Base-by-base conservation (phyloP, 140 eudicot species). In the Bidens hawaiensis region DNA sequence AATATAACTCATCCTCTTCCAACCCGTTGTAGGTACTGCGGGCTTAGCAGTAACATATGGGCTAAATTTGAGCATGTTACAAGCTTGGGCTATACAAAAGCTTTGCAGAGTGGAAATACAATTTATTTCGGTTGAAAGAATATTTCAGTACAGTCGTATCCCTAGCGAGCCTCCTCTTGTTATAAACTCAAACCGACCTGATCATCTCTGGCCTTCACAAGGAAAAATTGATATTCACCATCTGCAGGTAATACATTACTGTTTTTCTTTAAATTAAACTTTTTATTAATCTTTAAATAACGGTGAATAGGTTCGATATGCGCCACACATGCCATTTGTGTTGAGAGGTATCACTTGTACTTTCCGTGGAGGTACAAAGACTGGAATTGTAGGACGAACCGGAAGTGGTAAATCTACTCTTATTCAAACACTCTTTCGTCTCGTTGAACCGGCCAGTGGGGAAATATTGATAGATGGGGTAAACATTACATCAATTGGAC, bases 381-480 rank as follows among this genome's bases (percentile, higher is more conserved):
- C 87, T 4, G 97, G 95, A 55, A 86, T 89, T 24, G 95, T 89
- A 1, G 95, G 97, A 62, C 81, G 95, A 64, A 86, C 97, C 0
- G 97, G 97, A 21, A 89, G 97, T 75, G 97, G 97, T 42, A 89
- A 89, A 78, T 85, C 97, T 7, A 89, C 95, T 50, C 94, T 90
- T 51, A 86, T 90, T 56, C 97, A 90, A 73, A 75, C 95, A 38
- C 83, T 90, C 52, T 90, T 90, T 67, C 90, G 97, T 30, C 67
- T 86, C 22, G 86, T 90, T 17, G 97, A 90, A 43, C 94, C 97
- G 3, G 38, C 83, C 2, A 57, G 23, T 8, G 88, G 84, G 0
- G 45, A 73, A 40, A 71, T 82, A 45, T 0, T 75, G 40, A 67
- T 82, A 23, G 88, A 82, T 53, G 84, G 76, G 4, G 59, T 82